Evolutionary conservation across 2,329 filamentous ascomycete species (phyloP).

Genomic region (Penicillium sp.): DNA sequence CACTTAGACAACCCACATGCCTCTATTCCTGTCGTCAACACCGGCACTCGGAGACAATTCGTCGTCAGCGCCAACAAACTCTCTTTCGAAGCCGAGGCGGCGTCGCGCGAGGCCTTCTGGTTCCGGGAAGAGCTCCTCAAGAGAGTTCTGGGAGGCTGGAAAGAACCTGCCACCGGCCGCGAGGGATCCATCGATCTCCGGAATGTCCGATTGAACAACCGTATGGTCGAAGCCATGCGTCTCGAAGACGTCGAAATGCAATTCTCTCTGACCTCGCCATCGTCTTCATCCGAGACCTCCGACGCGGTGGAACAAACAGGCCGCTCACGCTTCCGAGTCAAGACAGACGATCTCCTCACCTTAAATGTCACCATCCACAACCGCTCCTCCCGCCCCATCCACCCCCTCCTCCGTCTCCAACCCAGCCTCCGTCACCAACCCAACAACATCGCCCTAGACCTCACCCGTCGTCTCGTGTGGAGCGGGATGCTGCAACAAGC

Average conservation of each 20-base stretch:
- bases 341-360: conserved; percentile 64
- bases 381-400: conserved; percentile 64
- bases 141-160: conserved; percentile 69
- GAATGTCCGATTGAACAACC: conserved; percentile 66
- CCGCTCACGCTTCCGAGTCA: conserved; percentile 47
- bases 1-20: conserved; percentile 74
- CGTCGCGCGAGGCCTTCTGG: conserved; percentile 83
- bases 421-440: conserved; percentile 73
- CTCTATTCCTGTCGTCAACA: conserved; percentile 75
- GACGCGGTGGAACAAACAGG: conserved; percentile 40
- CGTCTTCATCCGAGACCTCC: conserved; percentile 29
- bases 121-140: conserved; percentile 79
- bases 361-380: conserved; percentile 73
- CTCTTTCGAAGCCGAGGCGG: conserved; percentile 73
- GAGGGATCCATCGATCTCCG: conserved; percentile 73
- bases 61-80: conserved; percentile 79
- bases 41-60: conserved; percentile 83
- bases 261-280: conserved; percentile 44
- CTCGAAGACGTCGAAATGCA: conserved; percentile 73
- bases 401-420: conserved; percentile 71
- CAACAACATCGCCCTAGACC: conserved; percentile 70
- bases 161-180: conserved; percentile 56
- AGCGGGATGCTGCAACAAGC: conserved; percentile 78
- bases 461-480: conserved; percentile 78
- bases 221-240: conserved; percentile 81